Base-by-base conservation (phyloP, 208 protist species). In the Crithidia bombi region DNA sequence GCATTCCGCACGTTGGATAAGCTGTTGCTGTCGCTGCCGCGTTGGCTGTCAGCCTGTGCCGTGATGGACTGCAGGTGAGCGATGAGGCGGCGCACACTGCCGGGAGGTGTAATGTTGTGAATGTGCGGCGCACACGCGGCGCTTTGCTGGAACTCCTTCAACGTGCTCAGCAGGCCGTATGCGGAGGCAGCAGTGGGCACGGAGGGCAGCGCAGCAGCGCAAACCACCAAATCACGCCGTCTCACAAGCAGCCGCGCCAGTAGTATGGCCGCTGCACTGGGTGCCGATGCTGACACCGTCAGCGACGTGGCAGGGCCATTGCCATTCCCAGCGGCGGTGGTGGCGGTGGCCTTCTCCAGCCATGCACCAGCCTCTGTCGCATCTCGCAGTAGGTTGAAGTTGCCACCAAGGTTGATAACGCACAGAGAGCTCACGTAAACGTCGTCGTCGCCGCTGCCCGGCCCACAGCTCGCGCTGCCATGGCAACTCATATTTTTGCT, bases 361-460 rank as follows among this genome's bases (percentile, higher is more conserved):
- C 33, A 41, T 0, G 35, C 23, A 44, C 23, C n/a, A 0, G 65
- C 43, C 65, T 32, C 44, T 12, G 41, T 59, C 5, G 61, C 59
- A 6, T 74, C 69, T 7, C 30, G 44, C 25, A 68, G 43, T 17
- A 75, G 44, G 9, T 21, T 15, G 43, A 30, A 68, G 62, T 69
- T 58, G 52, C 69, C 58, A 9, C 61, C 52, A n/a, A 75, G 50
- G 44, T 75, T 38, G n/a, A 69, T 56, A 23, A 75, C 61, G 6
- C 61, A 55, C 9, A 75, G 23, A 3, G 69, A 43, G 43, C 62
- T 68, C 39, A 75, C 69, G 19, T 32, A 39, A 4, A 68, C 61
- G 25, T 73, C 58, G 9, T 36, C 52, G n/a, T 25, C 55, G 21
- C 30, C 56, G 0, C 36, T 38, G 25, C 23, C 49, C 3, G 21